Base-by-base conservation (phyloP, 768 basidiomycete genomes). In the Auricularia sp. region DNA sequence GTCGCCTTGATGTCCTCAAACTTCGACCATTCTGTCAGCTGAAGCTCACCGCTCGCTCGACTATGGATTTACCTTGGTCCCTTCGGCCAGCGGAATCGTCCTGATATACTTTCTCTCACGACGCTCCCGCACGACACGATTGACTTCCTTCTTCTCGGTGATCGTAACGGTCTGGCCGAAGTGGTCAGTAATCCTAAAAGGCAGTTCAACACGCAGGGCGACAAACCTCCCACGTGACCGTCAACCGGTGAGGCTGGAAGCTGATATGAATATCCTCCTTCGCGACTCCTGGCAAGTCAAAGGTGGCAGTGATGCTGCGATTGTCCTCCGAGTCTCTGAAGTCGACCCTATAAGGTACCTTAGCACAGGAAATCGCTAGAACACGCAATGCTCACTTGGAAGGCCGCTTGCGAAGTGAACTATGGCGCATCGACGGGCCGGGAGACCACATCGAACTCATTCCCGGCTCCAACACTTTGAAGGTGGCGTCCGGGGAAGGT, bases 231-330 rank as follows among this genome's bases (percentile, higher is more conserved):
- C 89, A 91, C 18, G 83, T 86, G 45, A 91, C 78, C 44, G 87
- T 78, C 10, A 91, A 76, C 56, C 82, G 77, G 68, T 82, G 75
- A 63, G 81, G 79, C 63, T 87, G 86, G 69, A 83, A 90, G 71
- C 84, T 89, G 70, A 91, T 85, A 68, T 90, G 88, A 64, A 89
- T 82, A 66, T 90, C 84, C 65, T 89, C 82, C 72, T 89, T 90
- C 70, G 79, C 79, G 54, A 90, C 82, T 35, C 87, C 86, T 2
- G 81, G 80, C 69, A 91, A 76, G 66, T 89, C 86, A 71, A 90
- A 89, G 62, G 82, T 88, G 29, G 86, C 87, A 29, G 85, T 85
- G 59, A 88, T 81, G 39, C 8, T 42, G 13, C 39, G 39, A 14
- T 14, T 42, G 39, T 42, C 39, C 8, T 42, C 39, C 13, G 39